These are phyloP conservation scores for Trametes versicolor DNA, from an alignment of 1,284 basidiomycete genomes.

Conservation along the genomic window DNA sequence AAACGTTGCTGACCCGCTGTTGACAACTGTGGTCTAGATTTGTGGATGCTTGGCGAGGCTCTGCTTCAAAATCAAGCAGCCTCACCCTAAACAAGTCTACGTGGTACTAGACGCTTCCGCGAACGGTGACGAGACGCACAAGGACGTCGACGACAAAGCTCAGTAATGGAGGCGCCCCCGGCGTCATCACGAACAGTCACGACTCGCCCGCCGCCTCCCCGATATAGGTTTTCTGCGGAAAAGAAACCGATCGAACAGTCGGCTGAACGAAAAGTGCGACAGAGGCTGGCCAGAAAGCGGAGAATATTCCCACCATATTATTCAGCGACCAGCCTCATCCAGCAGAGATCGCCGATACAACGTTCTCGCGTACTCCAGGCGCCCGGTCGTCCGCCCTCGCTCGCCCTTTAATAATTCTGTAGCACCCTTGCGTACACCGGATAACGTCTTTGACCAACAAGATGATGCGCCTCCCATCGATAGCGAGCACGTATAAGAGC, in stretches of 20 bases:
- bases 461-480: constrained; percentile 29
- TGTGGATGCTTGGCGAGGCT: too few species aligned
- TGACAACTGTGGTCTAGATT: too few species aligned
- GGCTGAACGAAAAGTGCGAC: constrained; percentile 1
- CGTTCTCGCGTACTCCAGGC: constrained; percentile 2
- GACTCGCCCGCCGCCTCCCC: not conserved
- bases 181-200: constrained; percentile 1
- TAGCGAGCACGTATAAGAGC: constrained; percentile 16
- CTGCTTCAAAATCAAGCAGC: too few species aligned
- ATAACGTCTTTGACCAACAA: not conserved
- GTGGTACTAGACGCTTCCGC: too few species aligned
- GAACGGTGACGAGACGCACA: too few species aligned
- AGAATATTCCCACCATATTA: constrained; percentile 10
- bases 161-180: not conserved
- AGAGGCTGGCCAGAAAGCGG: not conserved
- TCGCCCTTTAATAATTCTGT: not conserved
- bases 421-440: not conserved
- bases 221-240: not conserved
- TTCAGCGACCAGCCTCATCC: constrained; percentile 3
- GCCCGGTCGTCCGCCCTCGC: not conserved
- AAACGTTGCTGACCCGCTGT: too few species aligned
- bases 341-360: not conserved
- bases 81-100: too few species aligned
- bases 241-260: not conserved
- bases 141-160: too few species aligned